phyloP scores from a whole-genome alignment of 2,329 filamentous ascomycete species.

The Microsporum canis region DNA sequence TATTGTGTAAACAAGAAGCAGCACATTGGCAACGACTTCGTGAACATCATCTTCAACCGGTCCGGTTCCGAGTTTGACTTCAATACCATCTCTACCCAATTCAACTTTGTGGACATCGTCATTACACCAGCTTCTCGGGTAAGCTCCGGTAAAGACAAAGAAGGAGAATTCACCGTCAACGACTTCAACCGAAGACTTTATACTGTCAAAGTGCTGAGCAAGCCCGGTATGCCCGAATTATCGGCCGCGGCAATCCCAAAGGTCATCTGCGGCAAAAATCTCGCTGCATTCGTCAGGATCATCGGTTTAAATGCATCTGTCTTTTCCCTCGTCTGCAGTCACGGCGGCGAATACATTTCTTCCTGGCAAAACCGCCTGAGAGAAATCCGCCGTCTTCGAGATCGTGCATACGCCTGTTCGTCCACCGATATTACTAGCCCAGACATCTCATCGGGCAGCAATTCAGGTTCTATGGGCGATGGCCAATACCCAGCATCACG shows the following conservation, averaged over 20 bases:
- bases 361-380: conserved; percentile 80
- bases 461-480: background rate
- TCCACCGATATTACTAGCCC: conserved; percentile 22
- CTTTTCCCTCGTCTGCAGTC: conserved; percentile 79
- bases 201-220: conserved; percentile 78
- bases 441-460: background rate
- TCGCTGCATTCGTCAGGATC: conserved; percentile 77
- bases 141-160: background rate
- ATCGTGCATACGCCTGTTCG: conserved; percentile 33
- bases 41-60: conserved; percentile 97
- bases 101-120: conserved; percentile 95
- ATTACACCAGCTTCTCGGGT: conserved; percentile 60
- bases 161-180: conserved; percentile 9
- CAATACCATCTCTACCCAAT: conserved; percentile 84
- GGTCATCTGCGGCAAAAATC: conserved; percentile 68
- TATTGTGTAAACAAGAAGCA: conserved; percentile 75
- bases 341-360: conserved; percentile 66
- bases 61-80: conserved; percentile 83
- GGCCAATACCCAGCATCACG: conserved; percentile 18
- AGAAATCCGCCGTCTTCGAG: conserved; percentile 71
- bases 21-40: conserved; percentile 94
- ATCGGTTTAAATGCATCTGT: conserved; percentile 88
- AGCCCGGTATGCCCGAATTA: conserved; percentile 79
- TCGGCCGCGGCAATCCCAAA: conserved; percentile 83
- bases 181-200: conserved; percentile 52